Conservation (phyloP, 306 rosid species). For the Prunus kanzakura region DNA sequence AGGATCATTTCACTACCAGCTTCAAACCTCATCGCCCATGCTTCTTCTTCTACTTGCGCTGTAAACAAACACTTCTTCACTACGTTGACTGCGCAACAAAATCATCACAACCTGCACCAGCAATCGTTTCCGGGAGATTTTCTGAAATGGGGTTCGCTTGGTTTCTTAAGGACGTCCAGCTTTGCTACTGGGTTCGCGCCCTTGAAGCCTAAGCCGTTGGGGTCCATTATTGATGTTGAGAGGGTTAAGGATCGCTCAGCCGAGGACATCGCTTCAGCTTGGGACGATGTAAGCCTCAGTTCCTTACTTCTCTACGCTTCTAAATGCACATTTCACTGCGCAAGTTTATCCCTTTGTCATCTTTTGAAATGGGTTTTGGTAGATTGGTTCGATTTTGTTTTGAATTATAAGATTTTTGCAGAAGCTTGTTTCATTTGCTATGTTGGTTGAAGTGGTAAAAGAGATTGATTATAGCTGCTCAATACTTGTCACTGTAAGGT, state of each 20-base stretch:
- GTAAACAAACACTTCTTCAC: conserved; percentile 24
- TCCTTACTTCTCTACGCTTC: neutral
- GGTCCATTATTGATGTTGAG: conserved; percentile 66
- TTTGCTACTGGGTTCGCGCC: conserved; percentile 85
- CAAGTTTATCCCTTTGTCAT: neutral
- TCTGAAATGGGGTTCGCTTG: conserved; percentile 75
- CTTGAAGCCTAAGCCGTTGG: conserved; percentile 70
- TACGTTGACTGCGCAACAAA: conserved; percentile 19
- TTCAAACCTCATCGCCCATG: conserved; percentile 12
- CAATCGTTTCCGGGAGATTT: conserved; percentile 42
- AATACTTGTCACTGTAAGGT: neutral
- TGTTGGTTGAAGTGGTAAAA: neutral
- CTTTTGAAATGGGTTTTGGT: neutral
- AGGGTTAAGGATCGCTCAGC: conserved; percentile 66
- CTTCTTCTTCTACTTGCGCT: conserved; percentile 7
- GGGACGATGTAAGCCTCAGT: conserved; percentile 80
- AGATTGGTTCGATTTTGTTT: neutral
- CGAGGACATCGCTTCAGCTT: conserved; percentile 68
- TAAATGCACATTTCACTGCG: neutral
- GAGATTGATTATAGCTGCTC: neutral
- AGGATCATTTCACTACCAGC: conserved; percentile 28
- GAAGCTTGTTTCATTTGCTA: neutral
- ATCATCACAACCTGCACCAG: conserved; percentile 31
- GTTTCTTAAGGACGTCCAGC: conserved; percentile 56
- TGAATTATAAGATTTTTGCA: neutral